Evolutionary conservation across 2,329 filamentous ascomycete species (phyloP), one percentile per base, ranked within the genome.

Genomic region (Fusarium sp.): DNA sequence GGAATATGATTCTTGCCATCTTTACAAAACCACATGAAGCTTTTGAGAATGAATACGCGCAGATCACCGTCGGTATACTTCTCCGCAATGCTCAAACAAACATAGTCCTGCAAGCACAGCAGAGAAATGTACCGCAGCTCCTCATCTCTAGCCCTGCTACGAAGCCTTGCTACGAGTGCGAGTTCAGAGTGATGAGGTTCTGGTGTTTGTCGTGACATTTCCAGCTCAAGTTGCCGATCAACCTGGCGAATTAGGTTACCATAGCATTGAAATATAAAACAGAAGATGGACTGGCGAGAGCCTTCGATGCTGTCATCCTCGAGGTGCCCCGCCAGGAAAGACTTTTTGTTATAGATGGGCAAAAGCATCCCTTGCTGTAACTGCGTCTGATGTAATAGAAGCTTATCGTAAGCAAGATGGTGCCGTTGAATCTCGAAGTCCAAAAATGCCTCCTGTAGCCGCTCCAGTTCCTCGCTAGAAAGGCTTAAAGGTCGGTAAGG

Each of bases 41-140:
- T 35, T 0, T 33, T 23, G n/a, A 50, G 30, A 35, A 50, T 2
- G 6, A 50, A 35, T 2, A 0, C 4, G 3, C 16, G 47, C 2
- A 50, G n/a, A 7, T 25, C 21, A 15, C 0, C 6, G 2, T 19
- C 5, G 3, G 30, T 7, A 3, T 50, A 19, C 5, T 23, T 0
- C 1, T 50, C 47, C 2, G 30, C n/a, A 19, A 33, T 4, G 1
- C 1, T 19, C 1, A 50, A 2, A 5, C n/a, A 33, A 3, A 15
- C 47, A 3, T 50, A 35, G 0, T 30, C 47, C 21, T 50, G 30
- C n/a, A 33, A 21, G 2, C 30, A 35, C 0, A 50, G 30, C 16
- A 33, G 3, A 35, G 30, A n/a, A 50, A 50, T 33, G 2, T 50
- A 50, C 2, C 30, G 47, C 11, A 50, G n/a, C 47, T 50, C 30